phyloP scores from a whole-genome alignment of 164 flowering plant species.

The Stephania yunnanensis region DNA sequence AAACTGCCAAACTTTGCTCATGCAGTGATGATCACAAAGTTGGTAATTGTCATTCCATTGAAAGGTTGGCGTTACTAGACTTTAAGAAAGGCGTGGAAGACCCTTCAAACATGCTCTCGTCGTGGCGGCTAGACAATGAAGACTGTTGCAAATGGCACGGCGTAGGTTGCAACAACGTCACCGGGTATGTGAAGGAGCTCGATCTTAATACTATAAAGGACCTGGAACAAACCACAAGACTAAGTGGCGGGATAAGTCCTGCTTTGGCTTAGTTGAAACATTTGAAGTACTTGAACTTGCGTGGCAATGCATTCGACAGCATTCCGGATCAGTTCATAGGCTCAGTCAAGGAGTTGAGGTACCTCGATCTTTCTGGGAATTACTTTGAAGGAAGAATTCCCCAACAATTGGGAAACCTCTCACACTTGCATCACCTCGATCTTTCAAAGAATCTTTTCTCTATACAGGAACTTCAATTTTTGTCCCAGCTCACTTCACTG shows the following conservation, averaged over 20 bases:
- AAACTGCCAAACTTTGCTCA: too few relatives aligned
- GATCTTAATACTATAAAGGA: too few relatives aligned
- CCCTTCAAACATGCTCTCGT: constrained; percentile 6
- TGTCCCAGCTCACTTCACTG: constrained; percentile 5
- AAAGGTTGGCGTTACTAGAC: background rate
- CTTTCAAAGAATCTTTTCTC: background rate
- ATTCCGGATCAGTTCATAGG: constrained; percentile 8
- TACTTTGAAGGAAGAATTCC: constrained; percentile 12
- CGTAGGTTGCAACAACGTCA: constrained; percentile 1
- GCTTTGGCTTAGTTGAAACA: constrained; percentile 4
- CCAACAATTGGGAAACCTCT: constrained; percentile 11
- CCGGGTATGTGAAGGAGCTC: background rate
- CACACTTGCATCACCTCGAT: constrained; percentile 1
- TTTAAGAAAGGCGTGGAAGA: constrained; percentile 6
- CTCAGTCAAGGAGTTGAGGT: constrained; percentile 8
- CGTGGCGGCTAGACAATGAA: background rate
- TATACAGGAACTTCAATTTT: constrained; percentile 3
- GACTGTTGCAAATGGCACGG: constrained; percentile 13
- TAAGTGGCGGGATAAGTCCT: background rate
- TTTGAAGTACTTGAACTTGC: constrained; percentile 14
- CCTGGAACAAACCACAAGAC: too few relatives aligned
- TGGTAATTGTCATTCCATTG: background rate
- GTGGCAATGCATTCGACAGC: constrained; percentile 4
- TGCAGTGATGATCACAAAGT: background rate
- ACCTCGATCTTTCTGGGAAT: constrained; percentile 9